Evolutionary conservation across 148 eudicot species (phyloP).

Genomic region (Linanthus parryae): DNA sequence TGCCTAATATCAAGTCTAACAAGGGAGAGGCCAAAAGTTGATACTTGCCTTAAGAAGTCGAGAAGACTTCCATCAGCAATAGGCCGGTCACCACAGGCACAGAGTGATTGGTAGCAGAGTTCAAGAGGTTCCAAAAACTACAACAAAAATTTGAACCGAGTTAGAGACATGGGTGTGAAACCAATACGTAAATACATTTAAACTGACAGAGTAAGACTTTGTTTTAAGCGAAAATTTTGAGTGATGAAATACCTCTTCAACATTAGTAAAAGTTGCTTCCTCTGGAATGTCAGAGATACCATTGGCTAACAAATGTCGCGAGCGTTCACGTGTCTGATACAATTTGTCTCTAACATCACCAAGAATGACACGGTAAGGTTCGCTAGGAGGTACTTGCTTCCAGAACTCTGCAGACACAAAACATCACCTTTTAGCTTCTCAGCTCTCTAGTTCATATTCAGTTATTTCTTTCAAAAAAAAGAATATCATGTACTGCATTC

Average conservation of each 20-base stretch:
- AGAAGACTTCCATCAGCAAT: slow-evolving; percentile 88
- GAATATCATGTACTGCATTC: background rate
- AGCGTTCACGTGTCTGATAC: slow-evolving; percentile 87
- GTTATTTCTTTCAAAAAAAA: background rate
- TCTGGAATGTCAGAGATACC: slow-evolving; percentile 81
- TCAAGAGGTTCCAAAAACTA: slow-evolving; percentile 88
- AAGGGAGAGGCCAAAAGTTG: slow-evolving; percentile 77
- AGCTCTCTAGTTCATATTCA: background rate
- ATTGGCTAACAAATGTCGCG: slow-evolving; percentile 74
- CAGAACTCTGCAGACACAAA: slow-evolving; percentile 97
- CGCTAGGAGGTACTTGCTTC: slow-evolving; percentile 83
- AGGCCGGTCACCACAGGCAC: slow-evolving; percentile 68
- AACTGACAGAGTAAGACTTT: background rate
- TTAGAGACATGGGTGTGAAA: too few relatives aligned
- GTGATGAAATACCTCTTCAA: slow-evolving; percentile 83
- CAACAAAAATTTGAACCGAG: background rate
- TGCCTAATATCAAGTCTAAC: slow-evolving; percentile 79
- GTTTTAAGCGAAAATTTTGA: too few relatives aligned
- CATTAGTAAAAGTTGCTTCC: slow-evolving; percentile 65
- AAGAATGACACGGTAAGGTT: slow-evolving; percentile 92
- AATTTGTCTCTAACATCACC: slow-evolving; percentile 94
- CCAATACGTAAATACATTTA: background rate
- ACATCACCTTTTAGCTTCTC: too few relatives aligned
- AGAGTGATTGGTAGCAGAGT: slow-evolving; percentile 72
- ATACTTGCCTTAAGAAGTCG: slow-evolving; percentile 78